These are phyloP conservation scores for Cercophora newfieldiana DNA, from an alignment of 495 filamentous ascomycete species.

Conservation along the genomic window DNA sequence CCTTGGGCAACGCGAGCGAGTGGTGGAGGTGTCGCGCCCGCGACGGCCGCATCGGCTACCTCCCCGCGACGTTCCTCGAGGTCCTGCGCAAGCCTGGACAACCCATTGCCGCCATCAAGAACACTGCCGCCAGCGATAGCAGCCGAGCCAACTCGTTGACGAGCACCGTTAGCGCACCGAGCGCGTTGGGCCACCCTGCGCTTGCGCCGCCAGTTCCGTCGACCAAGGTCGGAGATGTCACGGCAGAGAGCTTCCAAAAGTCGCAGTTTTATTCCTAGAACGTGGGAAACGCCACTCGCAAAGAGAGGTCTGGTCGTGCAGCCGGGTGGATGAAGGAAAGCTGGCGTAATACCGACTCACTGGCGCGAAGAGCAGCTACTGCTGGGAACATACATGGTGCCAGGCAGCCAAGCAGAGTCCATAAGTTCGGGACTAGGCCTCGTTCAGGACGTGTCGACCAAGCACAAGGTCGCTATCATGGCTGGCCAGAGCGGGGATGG, in stretches of 20 bases:
- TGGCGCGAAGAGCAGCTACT: no score
- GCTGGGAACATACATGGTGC: no score
- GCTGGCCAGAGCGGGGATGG: no score
- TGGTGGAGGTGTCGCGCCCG: constrained; percentile 98
- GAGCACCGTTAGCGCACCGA: constrained; percentile 40
- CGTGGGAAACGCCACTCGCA: background rate
- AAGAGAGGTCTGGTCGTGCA: background rate
- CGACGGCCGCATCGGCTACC: constrained; percentile 86
- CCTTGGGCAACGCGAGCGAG: constrained; percentile 84
- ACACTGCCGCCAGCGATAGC: constrained; percentile 53
- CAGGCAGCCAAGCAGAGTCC: no score
- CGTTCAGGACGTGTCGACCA: no score
- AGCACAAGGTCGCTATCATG: no score
- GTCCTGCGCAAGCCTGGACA: constrained; percentile 62
- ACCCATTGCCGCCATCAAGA: constrained; percentile 54
- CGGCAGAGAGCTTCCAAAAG: constrained; percentile 86
- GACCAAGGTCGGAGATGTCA: constrained; percentile 66
- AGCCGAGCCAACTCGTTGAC: constrained; percentile 50
- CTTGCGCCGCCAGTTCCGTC: constrained; percentile 54
- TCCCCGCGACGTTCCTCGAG: constrained; percentile 88
- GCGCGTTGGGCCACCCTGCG: constrained; percentile 37
- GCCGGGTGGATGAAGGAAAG: background rate
- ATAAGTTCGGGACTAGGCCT: no score
- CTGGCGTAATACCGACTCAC: no score
- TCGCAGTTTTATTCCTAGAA: constrained; percentile 76